Evolutionary conservation across 202 grass and related monocot genomes (phyloP), one percentile per base, ranked within the genome.

Genomic region (Zizania palustris): DNA sequence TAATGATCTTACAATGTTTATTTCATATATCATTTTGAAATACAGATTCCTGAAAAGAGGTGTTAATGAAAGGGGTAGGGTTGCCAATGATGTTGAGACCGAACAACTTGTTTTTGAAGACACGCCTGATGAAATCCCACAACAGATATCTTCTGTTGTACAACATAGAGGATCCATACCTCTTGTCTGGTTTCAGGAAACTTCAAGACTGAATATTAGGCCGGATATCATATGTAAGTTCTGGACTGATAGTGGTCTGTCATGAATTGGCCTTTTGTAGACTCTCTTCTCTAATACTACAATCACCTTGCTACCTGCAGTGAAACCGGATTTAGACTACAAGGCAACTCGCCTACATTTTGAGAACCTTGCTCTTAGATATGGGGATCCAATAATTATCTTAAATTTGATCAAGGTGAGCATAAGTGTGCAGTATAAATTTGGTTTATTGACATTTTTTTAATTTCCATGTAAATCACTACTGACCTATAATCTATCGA

Each of bases 401-500:
- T 86, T 99, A 86, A 96, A 99, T 82, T 99, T 99, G 84, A 99
- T 99, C 84, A 99, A 96, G 96, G 96, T 86, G 78, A 73, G 88
- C 10, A 0, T 41, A 63, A 51, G 34, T 66, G 46, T 86, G 51
- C 53, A 77, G 37, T 19, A 54, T 71, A 43, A 68, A 37, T 37
- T 4, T 45, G n/a, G 7, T 80, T 57, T 46, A 4, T 79, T 73
- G 34, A 45, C 53, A 67, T 28, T 33, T 9, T 71, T 56, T 69
- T 54, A 10, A 45, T 12, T 72, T 67, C 21, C 41, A 18, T 42
- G 59, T 77, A 45, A 67, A 72, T n/a, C 63, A 11, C 63, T 20
- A 35, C 48, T 20, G 33, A 41, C 59, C 57, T 84, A 6, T 69
- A 72, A 40, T 60, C 7, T 61, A 65, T 77, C 45, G 67, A 51